Conservation (phyloP, 176 grass and related monocot genomes). For the Melocanna baccifera region DNA sequence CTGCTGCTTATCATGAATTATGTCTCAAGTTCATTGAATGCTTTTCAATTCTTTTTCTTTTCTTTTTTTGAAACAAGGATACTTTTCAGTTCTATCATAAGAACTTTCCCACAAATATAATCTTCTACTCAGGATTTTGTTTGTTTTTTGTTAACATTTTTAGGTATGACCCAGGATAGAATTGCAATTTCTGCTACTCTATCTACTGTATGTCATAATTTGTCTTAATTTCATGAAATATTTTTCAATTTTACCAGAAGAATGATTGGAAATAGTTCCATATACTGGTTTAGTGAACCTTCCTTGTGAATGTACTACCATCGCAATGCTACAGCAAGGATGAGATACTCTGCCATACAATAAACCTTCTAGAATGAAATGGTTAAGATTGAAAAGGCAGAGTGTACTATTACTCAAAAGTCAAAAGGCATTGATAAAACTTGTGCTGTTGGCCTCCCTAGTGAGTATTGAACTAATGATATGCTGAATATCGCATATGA, state of each 20-base stretch:
- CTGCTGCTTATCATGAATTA: not conserved
- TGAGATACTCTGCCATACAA: not conserved
- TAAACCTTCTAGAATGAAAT: constrained; percentile 5
- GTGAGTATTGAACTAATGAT: constrained; percentile 7
- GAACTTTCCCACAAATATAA: not conserved
- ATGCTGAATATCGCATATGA: not conserved
- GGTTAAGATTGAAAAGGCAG: not conserved
- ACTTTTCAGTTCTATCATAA: not conserved
- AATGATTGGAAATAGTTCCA: not conserved
- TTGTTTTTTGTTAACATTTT: not conserved
- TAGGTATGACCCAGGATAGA: not conserved
- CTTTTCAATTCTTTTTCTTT: not conserved
- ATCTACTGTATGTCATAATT: not conserved
- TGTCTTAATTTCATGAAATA: not conserved
- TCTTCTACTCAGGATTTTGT: not conserved
- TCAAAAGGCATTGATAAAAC: not conserved
- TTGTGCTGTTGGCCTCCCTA: not conserved
- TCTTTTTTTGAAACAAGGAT: not conserved
- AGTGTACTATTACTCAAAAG: not conserved
- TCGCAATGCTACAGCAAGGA: not conserved
- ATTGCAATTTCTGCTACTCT: not conserved
- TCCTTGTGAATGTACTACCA: not conserved
- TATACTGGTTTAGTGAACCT: not conserved
- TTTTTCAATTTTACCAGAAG: not conserved
- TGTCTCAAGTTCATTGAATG: not conserved